Conservation (phyloP, 805 yeast species). For the Saturnispora quitensis region DNA sequence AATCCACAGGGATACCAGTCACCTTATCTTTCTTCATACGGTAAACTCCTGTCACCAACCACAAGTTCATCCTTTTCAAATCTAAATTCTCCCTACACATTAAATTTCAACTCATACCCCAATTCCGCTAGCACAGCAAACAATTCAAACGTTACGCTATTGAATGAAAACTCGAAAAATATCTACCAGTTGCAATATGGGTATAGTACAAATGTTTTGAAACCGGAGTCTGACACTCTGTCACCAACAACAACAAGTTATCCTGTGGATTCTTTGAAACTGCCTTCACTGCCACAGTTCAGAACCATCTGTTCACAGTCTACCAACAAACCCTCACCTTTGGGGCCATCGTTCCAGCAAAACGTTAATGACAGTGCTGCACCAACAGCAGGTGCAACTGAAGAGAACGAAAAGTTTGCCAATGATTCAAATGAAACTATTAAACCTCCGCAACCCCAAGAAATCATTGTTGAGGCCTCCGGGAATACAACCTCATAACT, state of each 20-base stretch:
- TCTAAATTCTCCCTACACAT: slow-evolving; percentile 3
- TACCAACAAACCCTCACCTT: background rate
- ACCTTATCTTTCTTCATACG: background rate
- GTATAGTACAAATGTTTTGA: background rate
- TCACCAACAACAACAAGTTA: slow-evolving; percentile 1
- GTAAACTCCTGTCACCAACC: background rate
- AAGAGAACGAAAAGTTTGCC: background rate
- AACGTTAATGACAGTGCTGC: background rate
- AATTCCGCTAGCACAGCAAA: slow-evolving; percentile 1
- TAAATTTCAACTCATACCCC: slow-evolving; percentile 3
- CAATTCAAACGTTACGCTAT: background rate
- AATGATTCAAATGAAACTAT: slow-evolving; percentile 6
- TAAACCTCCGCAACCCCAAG: background rate
- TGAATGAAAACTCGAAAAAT: background rate
- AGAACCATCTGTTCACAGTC: background rate
- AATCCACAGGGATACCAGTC: background rate
- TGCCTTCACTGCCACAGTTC: background rate
- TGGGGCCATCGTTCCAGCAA: background rate
- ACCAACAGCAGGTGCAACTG: background rate
- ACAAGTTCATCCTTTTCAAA: background rate
- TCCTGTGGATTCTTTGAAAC: background rate
- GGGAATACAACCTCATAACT: background rate
- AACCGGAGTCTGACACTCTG: background rate
- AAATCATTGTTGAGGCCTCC: background rate
- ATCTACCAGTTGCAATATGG: background rate